A percentile compares a stretch with the other conserved stretches of the same genome.
These are phyloP conservation scores for Calonectria pseudoreteaudii DNA, from an alignment of 2,329 filamentous ascomycete genomes.

Conservation along the genomic window DNA sequence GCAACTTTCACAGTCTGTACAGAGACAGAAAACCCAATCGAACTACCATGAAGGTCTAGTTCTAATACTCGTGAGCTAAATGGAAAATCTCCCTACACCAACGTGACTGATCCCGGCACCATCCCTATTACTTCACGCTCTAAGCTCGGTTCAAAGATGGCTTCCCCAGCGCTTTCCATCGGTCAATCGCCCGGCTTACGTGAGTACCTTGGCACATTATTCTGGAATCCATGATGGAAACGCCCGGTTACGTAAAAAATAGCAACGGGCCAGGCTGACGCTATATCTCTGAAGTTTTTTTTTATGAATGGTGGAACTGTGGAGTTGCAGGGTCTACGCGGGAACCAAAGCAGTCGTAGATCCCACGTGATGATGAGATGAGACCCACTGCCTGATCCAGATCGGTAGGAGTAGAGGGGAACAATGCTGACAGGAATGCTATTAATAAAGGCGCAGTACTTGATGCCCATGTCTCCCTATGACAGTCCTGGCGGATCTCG, in stretches of 20 bases:
- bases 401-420: background rate
- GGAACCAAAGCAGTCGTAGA: background rate
- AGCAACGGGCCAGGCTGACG: background rate
- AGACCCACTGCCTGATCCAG: slow-evolving; percentile 32
- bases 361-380: slow-evolving; percentile 52
- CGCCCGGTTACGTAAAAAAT: slow-evolving; percentile 2
- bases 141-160: background rate
- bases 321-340: background rate
- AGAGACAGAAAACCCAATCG: background rate
- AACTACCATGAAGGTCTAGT: background rate
- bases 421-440: background rate
- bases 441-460: background rate
- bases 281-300: slow-evolving; percentile 13
- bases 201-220: slow-evolving; percentile 3
- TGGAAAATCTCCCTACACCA: background rate
- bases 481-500: background rate
- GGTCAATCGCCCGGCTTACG: background rate
- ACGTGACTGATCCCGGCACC: slow-evolving; percentile 6
- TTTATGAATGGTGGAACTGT: background rate
- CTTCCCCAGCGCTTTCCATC: background rate
- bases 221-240: background rate
- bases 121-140: background rate
- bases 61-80: background rate
- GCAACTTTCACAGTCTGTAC: background rate
- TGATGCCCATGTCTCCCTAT: background rate